Evolutionary conservation across 2,329 filamentous ascomycete species (phyloP).

Genomic region (Diaporthe batatas): DNA sequence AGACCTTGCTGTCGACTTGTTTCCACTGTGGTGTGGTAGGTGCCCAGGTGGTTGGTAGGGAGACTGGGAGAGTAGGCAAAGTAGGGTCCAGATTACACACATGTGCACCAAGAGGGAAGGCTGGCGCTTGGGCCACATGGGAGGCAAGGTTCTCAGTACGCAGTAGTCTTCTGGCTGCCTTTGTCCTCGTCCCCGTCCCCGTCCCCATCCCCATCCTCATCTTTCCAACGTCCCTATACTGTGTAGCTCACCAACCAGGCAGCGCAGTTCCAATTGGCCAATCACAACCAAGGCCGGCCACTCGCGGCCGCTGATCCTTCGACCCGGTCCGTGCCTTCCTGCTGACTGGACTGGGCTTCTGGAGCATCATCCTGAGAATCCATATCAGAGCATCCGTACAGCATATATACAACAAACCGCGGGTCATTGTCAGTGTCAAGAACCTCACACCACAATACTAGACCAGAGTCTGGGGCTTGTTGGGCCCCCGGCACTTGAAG

Average conservation of each 20-base stretch:
- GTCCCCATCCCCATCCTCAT: not conserved
- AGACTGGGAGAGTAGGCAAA: no score
- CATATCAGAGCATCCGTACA: not conserved
- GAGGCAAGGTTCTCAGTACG: not conserved
- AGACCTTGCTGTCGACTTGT: not conserved
- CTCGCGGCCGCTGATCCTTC: conserved; percentile 8
- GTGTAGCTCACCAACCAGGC: not conserved
- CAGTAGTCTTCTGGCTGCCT: no score
- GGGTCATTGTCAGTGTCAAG: not conserved
- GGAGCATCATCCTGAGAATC: no score
- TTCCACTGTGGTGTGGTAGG: not conserved
- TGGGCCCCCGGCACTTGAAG: conserved; percentile 1
- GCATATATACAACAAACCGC: not conserved
- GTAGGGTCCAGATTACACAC: not conserved
- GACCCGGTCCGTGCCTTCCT: conserved; percentile 21
- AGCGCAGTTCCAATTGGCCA: conserved; percentile 20
- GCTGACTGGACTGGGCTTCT: conserved; percentile 3
- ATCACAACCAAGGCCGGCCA: conserved; percentile 20
- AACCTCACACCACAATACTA: not conserved
- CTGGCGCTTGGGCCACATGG: conserved; percentile 26
- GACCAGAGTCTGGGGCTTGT: not conserved
- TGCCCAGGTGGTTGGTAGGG: no score
- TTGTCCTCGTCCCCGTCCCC: no score
- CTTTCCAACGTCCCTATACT: no score
- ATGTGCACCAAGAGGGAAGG: not conserved